Evolutionary conservation across 2,329 filamentous ascomycete genomes (phyloP).

Genomic region (Dactylellina haptotyla): DNA sequence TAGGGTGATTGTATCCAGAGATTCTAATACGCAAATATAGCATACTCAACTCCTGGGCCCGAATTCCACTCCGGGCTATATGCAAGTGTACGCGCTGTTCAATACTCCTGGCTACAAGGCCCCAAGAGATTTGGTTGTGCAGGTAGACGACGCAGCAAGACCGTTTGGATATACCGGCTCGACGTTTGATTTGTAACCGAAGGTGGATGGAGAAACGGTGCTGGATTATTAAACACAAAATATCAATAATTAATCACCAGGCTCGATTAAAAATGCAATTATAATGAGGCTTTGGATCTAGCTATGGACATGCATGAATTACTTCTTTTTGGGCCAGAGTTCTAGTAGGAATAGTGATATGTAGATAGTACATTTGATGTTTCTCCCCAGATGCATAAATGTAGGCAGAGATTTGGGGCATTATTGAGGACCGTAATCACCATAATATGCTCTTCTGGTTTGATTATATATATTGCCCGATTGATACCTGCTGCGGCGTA

Average conservation of each 20-base stretch:
- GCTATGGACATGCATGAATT: too few relatives aligned
- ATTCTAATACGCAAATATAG: neutral
- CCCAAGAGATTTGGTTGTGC: conserved; percentile 13
- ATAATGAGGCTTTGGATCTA: too few relatives aligned
- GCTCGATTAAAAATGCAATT: neutral
- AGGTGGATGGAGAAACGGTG: neutral
- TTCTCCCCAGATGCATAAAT: too few relatives aligned
- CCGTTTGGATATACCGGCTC: conserved; percentile 32
- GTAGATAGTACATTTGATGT: too few relatives aligned
- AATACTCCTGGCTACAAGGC: conserved; percentile 28
- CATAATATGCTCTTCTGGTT: too few relatives aligned
- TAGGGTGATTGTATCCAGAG: neutral
- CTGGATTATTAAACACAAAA: neutral
- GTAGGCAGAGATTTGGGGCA: too few relatives aligned
- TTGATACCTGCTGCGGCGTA: too few relatives aligned
- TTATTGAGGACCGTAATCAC: too few relatives aligned
- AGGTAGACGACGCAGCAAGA: conserved; percentile 2
- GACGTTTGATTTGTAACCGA: conserved; percentile 15
- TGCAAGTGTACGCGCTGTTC: conserved; percentile 21
- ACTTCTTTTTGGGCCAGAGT: too few relatives aligned
- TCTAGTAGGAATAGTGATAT: too few relatives aligned
- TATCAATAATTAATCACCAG: neutral
- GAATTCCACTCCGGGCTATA: conserved; percentile 22
- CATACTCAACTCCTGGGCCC: conserved; percentile 37
- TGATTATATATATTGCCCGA: too few relatives aligned